Conservation (phyloP, 2,329 filamentous ascomycete genomes). For the Chaetomium globosum region DNA sequence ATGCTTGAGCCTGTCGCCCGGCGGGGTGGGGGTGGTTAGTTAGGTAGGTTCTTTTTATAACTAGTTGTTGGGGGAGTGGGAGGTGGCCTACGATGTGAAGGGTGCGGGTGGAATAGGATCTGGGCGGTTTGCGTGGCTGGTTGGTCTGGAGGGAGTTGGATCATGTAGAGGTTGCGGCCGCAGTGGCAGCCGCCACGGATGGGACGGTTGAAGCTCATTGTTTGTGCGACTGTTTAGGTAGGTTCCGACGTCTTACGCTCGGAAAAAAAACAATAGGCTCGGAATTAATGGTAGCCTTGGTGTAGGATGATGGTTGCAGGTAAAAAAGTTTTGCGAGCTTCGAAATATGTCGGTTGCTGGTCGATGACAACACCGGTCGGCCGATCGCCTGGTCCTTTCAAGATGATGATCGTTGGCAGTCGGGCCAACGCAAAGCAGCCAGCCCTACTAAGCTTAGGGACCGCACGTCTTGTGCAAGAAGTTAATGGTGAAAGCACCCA, state of each 20-base stretch:
- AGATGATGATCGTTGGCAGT: neutral
- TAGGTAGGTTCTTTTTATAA: neutral
- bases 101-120: conserved; percentile 71
- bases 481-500: neutral
- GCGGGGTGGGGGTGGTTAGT: neutral
- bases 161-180: conserved; percentile 79
- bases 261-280: neutral
- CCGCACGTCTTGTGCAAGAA: neutral
- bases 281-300: neutral
- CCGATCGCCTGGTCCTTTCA: neutral
- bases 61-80: neutral
- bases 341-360: neutral
- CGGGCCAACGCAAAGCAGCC: neutral
- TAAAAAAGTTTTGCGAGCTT: neutral
- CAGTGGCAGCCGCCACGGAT: conserved; percentile 81
- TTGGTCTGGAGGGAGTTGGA: conserved; percentile 64
- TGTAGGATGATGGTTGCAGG: neutral
- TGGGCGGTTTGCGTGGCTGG: conserved; percentile 55
- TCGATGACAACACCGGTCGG: neutral
- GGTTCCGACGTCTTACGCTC: neutral
- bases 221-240: neutral
- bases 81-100: conserved; percentile 67
- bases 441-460: neutral
- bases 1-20: conserved; percentile 55
- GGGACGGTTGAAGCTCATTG: conserved; percentile 54